Evolutionary conservation across 164 flowering plant species (phyloP), one percentile per base, ranked within the genome.

Genomic region (Liriodendron chinense): DNA sequence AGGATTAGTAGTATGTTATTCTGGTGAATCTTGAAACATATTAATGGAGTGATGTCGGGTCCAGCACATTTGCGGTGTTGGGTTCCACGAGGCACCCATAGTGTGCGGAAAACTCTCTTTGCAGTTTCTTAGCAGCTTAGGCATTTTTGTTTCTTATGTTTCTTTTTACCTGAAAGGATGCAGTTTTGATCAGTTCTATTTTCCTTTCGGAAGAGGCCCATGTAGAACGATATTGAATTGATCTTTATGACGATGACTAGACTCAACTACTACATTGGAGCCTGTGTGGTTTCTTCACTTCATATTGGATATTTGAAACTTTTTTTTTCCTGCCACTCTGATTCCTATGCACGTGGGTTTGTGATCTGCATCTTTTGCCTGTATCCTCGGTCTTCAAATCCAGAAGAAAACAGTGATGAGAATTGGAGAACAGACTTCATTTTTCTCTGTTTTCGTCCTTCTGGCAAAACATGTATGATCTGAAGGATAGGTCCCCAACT

Each of bases 91-190:
- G 43, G 57, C 63, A 21, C 79, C 43, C 24, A 13, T 50, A 21
- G 26, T 9, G 21, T 56, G 69, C 57, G 9, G 75, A 64, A 63
- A 16, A 49, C 67, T n/a, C 24, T 72, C 66, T 1, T 75, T 78
- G 78, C 77, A 73, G 70, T 73, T 81, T 76, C 76, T 70, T 73
- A 47, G 78, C 71, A 71, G 76, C 23, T 7, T 68, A 56, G 64
- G 61, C 75, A 63, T 48, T 78, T 73, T 78, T 74, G 79, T 70
- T 62, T 28, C 72, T 34, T 57, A 67, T 22, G 34, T 72, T 12
- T 72, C 72, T 48, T 65, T 14, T 66, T 56, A 43, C 71, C 66
- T 22, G 47, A 75, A 62, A 2, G 22, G 26, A 28, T 63, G 22
- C 50, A 71, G 74, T 49, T 77, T 77, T 65, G 73, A 63, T 72